phyloP scores from a whole-genome alignment of 2,329 filamentous ascomycete genomes.

The Epichloe amarillans region DNA sequence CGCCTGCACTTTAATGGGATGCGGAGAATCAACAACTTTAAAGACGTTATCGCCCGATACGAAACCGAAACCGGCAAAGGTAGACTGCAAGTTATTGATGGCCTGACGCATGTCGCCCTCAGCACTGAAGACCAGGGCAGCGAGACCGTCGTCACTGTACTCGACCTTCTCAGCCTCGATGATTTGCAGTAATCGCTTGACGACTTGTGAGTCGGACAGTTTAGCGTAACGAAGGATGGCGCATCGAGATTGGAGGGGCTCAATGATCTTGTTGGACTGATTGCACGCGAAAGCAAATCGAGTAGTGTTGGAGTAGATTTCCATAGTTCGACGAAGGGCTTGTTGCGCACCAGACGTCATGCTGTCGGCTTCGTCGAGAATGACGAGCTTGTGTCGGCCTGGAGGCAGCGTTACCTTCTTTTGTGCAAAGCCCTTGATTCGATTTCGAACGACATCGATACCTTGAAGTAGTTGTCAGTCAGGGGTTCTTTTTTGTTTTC shows the following conservation, averaged over 20 bases:
- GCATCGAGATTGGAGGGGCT: constrained; percentile 93
- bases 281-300: constrained; percentile 98
- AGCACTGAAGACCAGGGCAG: constrained; percentile 91
- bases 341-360: constrained; percentile 98
- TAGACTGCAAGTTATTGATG: constrained; percentile 96
- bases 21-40: constrained; percentile 89
- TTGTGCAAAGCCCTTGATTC: constrained; percentile 97
- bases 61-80: constrained; percentile 84
- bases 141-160: constrained; percentile 84
- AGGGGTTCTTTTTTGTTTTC: too few relatives aligned
- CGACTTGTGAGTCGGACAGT: constrained; percentile 82
- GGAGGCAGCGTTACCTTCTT: constrained; percentile 93
- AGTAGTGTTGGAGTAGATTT: constrained; percentile 94
- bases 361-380: constrained; percentile 93
- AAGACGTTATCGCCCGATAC: constrained; percentile 98
- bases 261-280: constrained; percentile 98
- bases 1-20: constrained; percentile 95
- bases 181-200: constrained; percentile 82
- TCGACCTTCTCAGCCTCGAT: constrained; percentile 84
- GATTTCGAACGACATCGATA: constrained; percentile 92
- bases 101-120: constrained; percentile 98
- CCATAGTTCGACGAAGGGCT: constrained; percentile 90
- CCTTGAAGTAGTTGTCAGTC: constrained; percentile 30
- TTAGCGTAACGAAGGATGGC: constrained; percentile 90
- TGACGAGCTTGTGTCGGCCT: constrained; percentile 89